These are phyloP conservation scores for Blastobotrys americana DNA, from an alignment of 805 yeast species.

Conservation along the genomic window DNA sequence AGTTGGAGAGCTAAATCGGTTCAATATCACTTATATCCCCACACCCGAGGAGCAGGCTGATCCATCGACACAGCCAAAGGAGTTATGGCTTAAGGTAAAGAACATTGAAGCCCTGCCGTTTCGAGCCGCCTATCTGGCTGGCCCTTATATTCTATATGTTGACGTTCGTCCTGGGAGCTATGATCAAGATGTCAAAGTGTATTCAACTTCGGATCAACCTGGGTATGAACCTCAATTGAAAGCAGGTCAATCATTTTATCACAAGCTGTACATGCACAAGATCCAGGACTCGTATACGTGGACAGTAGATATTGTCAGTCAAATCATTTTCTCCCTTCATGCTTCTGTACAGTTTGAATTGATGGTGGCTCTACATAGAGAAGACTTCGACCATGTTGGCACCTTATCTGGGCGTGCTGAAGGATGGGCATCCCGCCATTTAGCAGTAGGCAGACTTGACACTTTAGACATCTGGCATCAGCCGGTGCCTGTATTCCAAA, in stretches of 20 bases:
- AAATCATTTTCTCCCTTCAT: constrained; percentile 62
- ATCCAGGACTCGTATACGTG: constrained; percentile 46
- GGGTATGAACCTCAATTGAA: constrained; percentile 47
- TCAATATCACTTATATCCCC: constrained; percentile 47
- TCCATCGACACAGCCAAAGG: constrained; percentile 3
- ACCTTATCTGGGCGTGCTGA: background rate
- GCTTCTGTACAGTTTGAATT: constrained; percentile 66
- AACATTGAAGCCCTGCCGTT: constrained; percentile 66
- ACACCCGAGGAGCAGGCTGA: constrained; percentile 1
- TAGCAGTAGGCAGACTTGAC: constrained; percentile 37
- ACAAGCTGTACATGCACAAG: constrained; percentile 43
- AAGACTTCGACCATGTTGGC: constrained; percentile 15
- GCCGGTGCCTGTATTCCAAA: constrained; percentile 44
- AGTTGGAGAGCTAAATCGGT: constrained; percentile 57
- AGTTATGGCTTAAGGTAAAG: constrained; percentile 42
- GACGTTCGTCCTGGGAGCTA: constrained; percentile 70
- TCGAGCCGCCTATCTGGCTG: constrained; percentile 79
- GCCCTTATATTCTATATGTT: constrained; percentile 80
- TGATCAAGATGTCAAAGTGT: constrained; percentile 39
- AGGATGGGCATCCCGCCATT: background rate
- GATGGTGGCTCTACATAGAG: constrained; percentile 37
- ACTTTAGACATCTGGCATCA: constrained; percentile 70
- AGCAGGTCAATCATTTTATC: constrained; percentile 65
- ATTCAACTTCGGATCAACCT: constrained; percentile 32
- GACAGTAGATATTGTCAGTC: constrained; percentile 76